Evolutionary conservation across 208 protist species (phyloP), one percentile per base, ranked within the genome.

Genomic region (Leishmania braziliensis): DNA sequence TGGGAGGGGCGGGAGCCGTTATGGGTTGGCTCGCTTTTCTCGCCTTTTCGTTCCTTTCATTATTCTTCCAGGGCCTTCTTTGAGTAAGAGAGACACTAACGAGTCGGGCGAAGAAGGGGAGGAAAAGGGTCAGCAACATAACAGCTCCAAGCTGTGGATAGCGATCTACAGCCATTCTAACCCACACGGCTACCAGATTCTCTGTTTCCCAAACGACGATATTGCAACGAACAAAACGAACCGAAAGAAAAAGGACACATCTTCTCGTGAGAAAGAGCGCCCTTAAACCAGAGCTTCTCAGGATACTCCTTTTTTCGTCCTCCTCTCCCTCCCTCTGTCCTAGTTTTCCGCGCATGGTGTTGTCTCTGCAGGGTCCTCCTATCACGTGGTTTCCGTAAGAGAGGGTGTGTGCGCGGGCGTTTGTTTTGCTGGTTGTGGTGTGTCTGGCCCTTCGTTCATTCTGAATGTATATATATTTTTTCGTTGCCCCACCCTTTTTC

Each of bases 11-110:
- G 43, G 4, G 43, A 46, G 3, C 43, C 43, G 43, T 46, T 46
- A 6, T 78, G 18, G 63, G 63, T 78, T 69, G 62, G 43, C 36
- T 75, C 26, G 48, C 18, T 75, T 36, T 51, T 68, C 75, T 73
- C 18, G 71, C 76, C 23, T 65, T 18, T 16, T 74, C 33, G 53
- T 66, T 63, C 20, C 6, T 16, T 69, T 16, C 20, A 5, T 80
- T 73, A 8, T 16, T 36, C 23, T 66, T 43, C n/a, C 12, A 70
- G 58, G 9, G 58, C 29, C 14, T 9, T 63, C 12, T 29, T 26
- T 29, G 58, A 63, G 58, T 14, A 18, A 63, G 58, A 62, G 12
- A 62, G 56, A 18, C 26, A 62, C 12, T 2, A 12, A 29, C 56
- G 6, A 29, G 26, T 62, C 0, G 4, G 4, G 26, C 58, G 8